Conservation (phyloP, 2,329 filamentous ascomycete species). For the Apiospora phragmitis region DNA sequence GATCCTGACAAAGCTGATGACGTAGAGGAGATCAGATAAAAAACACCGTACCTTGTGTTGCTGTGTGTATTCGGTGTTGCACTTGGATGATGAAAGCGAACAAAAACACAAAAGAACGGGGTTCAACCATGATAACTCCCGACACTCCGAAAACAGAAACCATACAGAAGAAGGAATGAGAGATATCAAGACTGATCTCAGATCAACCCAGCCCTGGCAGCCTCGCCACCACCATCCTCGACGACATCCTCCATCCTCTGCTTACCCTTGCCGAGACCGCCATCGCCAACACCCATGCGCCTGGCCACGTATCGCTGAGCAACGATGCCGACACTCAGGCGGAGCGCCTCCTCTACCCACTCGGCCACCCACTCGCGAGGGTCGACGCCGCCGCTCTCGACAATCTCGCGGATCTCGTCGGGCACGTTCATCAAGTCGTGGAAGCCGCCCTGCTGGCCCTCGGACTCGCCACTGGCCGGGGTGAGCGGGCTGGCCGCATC, state of each 20-base stretch:
- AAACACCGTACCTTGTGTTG: neutral
- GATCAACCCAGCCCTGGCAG: constrained; percentile 58
- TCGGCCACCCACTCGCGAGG: constrained; percentile 96
- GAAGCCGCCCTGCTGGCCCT: constrained; percentile 37
- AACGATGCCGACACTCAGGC: constrained; percentile 76
- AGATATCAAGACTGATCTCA: constrained; percentile 26
- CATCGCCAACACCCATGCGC: constrained; percentile 93
- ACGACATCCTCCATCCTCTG: constrained; percentile 58
- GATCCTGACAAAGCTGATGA: neutral
- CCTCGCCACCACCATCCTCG: constrained; percentile 59
- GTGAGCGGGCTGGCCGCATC: constrained; percentile 68
- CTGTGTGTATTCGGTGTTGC: neutral
- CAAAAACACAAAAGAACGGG: neutral
- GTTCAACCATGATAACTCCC: neutral
- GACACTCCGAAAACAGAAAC: neutral
- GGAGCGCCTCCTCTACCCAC: constrained; percentile 89
- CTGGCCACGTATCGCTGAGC: constrained; percentile 94
- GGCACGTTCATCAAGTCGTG: constrained; percentile 56
- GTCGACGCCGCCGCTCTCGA: constrained; percentile 75
- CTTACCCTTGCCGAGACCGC: constrained; percentile 62
- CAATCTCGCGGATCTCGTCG: constrained; percentile 83
- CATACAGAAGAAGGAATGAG: neutral
- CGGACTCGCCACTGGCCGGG: constrained; percentile 51
- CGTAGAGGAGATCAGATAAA: neutral
- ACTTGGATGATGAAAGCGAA: neutral